These are phyloP conservation scores for Sphagnum magellanicum DNA, from an alignment of 228 moss, liverwort and hornwort genomes.

Conservation along the genomic window DNA sequence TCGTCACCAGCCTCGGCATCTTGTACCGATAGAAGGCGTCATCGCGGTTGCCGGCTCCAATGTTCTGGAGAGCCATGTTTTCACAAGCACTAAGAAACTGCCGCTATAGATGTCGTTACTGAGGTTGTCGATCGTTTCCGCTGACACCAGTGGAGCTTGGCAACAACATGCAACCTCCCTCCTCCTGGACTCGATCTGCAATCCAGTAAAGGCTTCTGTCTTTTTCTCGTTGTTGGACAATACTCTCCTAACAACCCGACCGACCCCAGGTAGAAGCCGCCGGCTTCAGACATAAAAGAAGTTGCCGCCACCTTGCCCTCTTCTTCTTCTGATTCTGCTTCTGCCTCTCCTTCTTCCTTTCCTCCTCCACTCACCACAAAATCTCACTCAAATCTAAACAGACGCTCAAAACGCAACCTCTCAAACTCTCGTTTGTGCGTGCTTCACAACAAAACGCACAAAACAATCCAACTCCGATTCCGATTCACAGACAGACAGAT, in stretches of 20 bases:
- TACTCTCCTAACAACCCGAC: conserved; percentile 84
- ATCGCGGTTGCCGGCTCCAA: conserved; percentile 68
- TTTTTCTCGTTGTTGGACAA: conserved; percentile 66
- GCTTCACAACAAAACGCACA: too few species aligned
- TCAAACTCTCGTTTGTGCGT: too few species aligned
- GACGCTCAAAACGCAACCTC: too few species aligned
- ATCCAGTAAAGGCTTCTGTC: conserved; percentile 29
- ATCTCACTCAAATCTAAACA: too few species aligned
- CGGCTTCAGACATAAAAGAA: conserved; percentile 87
- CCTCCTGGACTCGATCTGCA: neutral
- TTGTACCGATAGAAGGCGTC: conserved; percentile 70
- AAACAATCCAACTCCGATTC: too few species aligned
- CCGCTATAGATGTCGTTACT: neutral
- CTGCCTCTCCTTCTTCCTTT: too few species aligned
- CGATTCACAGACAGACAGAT: too few species aligned
- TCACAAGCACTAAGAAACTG: conserved; percentile 21
- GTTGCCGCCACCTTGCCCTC: conserved; percentile 61
- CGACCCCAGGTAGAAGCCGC: conserved; percentile 83
- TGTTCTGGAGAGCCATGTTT: conserved; percentile 67
- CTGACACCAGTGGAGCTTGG: neutral
- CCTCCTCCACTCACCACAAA: neutral
- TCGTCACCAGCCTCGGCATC: conserved; percentile 70
- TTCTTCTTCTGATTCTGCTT: conserved; percentile 2
- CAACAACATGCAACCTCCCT: neutral
- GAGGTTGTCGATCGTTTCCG: too few species aligned